Evolutionary conservation across 2,329 filamentous ascomycete species (phyloP), one percentile per base, ranked within the genome.

Genomic region (Colletotrichum sp.): DNA sequence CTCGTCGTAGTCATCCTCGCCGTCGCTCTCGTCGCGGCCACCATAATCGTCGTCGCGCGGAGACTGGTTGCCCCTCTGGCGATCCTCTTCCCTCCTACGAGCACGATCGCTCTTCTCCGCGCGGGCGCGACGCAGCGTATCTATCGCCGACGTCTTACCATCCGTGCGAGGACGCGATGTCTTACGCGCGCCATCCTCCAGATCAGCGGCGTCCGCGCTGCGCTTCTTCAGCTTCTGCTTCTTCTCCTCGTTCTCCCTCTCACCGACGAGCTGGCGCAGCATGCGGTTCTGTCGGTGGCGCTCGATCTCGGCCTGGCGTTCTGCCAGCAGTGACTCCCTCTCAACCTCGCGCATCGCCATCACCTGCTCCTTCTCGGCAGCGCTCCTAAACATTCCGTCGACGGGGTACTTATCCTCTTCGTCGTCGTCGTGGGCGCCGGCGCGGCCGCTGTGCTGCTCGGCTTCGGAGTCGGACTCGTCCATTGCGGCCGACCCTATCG

Each of bases 281-380:
- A 96, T 92, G 64, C 93, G 90, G 81, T 97, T 95, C 85, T 98
- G 96, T 75, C 94, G 92, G 80, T 95, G 93, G 68, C 93, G 93
- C 81, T 97, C 95, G 74, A 96, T 93, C 83, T 97, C 93, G 80
- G 95, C 92, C 44, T 94, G 93, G 79, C 97, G 95, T 79, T 98
- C 95, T 24, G 96, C 96, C 8, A 99, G 91, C 60, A 98, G 93
- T 82, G 95, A 92, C 84, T 99, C 97, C 77, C 96, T 94, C 82
- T 98, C 93, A 68, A 99, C 93, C 86, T 99, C 96, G 34, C 96
- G 93, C 90, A 98, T 92, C 72, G 89, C 91, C 90, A 97, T 93
- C 77, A 99, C 97, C 68, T 94, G 89, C 9, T 90, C 90, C 84
- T 95, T 96, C 82, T 97, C 95, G 52, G 92, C 89, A 60, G 92